A percentile compares a stretch with the other conserved stretches of the same genome.
phyloP scores from a whole-genome alignment of 441 rosid genomes.

The Bocquillonia castaneifolia region DNA sequence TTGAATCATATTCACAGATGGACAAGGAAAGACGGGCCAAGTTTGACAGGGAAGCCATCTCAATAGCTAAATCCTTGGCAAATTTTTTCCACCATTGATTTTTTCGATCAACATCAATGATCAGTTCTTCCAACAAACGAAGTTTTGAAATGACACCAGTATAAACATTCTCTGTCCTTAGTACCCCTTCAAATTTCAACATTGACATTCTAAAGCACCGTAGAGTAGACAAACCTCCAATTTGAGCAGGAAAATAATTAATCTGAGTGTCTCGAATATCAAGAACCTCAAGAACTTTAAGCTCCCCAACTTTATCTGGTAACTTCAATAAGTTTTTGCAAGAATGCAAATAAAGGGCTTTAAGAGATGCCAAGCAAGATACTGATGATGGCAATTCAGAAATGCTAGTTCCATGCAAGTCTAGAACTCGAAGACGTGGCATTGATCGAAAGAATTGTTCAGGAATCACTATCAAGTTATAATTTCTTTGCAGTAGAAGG shows the following conservation, averaged over 20 bases:
- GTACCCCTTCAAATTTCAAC: background rate
- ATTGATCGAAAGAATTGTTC: slow-evolving; percentile 21
- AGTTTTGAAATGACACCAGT: slow-evolving; percentile 24
- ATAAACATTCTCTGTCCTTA: background rate
- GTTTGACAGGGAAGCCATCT: background rate
- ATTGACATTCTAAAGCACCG: slow-evolving; percentile 27
- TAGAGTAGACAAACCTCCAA: slow-evolving; percentile 17
- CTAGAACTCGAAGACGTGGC: slow-evolving; percentile 29
- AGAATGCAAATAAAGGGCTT: slow-evolving; percentile 30
- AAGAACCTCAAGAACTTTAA: slow-evolving; percentile 34
- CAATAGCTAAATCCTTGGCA: background rate
- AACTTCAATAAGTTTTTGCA: slow-evolving; percentile 25
- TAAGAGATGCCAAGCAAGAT: slow-evolving; percentile 16
- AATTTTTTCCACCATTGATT: slow-evolving; percentile 22
- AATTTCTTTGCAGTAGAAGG: slow-evolving; percentile 29
- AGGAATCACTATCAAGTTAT: slow-evolving; percentile 24
- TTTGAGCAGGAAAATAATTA: slow-evolving; percentile 22
- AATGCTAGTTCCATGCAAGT: slow-evolving; percentile 4
- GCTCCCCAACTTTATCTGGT: slow-evolving; percentile 20
- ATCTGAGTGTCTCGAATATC: slow-evolving; percentile 33
- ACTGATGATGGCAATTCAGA: slow-evolving; percentile 26
- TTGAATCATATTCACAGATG: background rate
- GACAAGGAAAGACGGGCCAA: background rate
- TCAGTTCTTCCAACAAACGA: slow-evolving; percentile 29
- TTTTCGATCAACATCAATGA: slow-evolving; percentile 28